phyloP scores from a whole-genome alignment of 108 stramenopile genomes.

The Schizochytrium sp. region DNA sequence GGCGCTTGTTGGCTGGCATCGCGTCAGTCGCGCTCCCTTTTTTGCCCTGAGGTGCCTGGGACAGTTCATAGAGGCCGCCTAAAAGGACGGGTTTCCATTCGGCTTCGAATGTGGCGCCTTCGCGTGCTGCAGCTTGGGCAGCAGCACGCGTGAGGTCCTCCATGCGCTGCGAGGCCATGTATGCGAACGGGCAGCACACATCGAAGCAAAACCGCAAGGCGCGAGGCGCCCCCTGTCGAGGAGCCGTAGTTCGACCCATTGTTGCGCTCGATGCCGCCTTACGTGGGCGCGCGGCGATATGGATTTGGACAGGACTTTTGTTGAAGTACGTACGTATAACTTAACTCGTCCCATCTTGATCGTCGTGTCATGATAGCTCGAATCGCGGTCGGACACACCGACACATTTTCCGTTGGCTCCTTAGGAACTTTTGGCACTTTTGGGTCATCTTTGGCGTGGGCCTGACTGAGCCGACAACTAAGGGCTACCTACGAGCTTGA shows the following conservation, averaged over 20 bases:
- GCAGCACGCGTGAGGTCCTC: background rate
- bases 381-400: no score
- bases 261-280: background rate
- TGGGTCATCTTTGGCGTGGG: no score
- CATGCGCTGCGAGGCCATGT: constrained; percentile 4
- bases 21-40: background rate
- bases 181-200: background rate
- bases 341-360: no score
- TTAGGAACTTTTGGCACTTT: no score
- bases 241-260: background rate
- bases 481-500: no score
- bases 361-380: no score
- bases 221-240: background rate
- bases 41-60: background rate
- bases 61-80: background rate
- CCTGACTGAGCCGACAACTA: no score
- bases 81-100: background rate
- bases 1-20: background rate
- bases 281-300: no score
- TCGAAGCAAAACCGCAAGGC: background rate
- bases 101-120: background rate
- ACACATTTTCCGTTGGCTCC: no score
- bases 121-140: background rate
- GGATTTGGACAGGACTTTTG: no score
- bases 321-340: no score